Percentiles rank a stretch among this genome's conserved stretches.
phyloP scores from a whole-genome alignment of 805 yeast species.

The Yarrowia deformans region DNA sequence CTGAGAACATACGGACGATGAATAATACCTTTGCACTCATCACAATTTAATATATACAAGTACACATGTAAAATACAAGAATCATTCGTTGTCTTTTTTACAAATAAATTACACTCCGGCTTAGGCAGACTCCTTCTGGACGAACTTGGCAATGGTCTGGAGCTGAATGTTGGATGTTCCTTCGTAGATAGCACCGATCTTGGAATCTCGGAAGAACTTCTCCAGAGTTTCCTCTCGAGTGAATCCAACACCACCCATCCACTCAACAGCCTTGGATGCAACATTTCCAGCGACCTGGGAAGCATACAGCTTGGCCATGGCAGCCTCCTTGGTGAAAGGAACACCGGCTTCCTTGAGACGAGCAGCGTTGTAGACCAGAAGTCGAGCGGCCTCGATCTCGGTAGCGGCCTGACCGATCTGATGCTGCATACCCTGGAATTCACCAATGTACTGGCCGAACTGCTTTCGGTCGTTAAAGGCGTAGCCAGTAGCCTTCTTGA shows the following conservation, averaged over 20 bases:
- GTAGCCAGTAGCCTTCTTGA: slow-evolving; percentile 53
- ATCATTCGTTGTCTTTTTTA: slow-evolving; percentile 27
- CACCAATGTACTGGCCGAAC: slow-evolving; percentile 55
- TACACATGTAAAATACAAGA: background rate
- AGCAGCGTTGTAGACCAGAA: slow-evolving; percentile 56
- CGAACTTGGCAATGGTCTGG: slow-evolving; percentile 54
- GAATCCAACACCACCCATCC: slow-evolving; percentile 59
- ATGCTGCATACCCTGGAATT: slow-evolving; percentile 58
- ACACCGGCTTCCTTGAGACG: slow-evolving; percentile 56
- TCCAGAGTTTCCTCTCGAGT: slow-evolving; percentile 55
- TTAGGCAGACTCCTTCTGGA: slow-evolving; percentile 49
- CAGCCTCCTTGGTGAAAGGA: slow-evolving; percentile 55
- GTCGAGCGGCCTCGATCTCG: slow-evolving; percentile 55
- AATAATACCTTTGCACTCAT: no score
- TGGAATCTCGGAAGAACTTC: slow-evolving; percentile 56
- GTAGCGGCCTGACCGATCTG: slow-evolving; percentile 56
- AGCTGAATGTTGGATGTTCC: slow-evolving; percentile 57
- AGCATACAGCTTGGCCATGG: slow-evolving; percentile 56
- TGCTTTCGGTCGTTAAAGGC: slow-evolving; percentile 54
- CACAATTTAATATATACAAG: no score
- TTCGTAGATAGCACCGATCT: slow-evolving; percentile 57
- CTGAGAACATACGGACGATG: no score
- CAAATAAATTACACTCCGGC: slow-evolving; percentile 34
- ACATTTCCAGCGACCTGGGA: slow-evolving; percentile 54
- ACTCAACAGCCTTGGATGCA: slow-evolving; percentile 55